Evolutionary conservation across 2,329 filamentous ascomycete genomes (phyloP), one percentile per base, ranked within the genome.

Genomic region (Epicoccum nigrum): DNA sequence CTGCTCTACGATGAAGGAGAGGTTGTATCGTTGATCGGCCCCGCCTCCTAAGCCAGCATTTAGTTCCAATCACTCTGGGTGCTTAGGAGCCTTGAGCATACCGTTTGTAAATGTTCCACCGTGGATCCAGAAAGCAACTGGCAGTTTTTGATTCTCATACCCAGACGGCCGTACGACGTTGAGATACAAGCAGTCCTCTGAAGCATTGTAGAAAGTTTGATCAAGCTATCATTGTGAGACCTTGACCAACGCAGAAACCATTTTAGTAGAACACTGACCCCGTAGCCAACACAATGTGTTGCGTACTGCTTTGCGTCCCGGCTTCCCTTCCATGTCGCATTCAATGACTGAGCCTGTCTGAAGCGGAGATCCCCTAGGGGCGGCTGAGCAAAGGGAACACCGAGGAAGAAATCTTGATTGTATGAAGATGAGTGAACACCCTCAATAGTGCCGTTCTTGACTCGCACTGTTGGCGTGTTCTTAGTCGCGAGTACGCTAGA

Each of bases 21-120:
- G 73, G 51, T 82, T 79, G 58, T 79, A 81, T 25, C 81, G 76
- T 3, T 79, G 80, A 71, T 78, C 82, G 9, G 51, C 48, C 8
- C 45, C 56, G n/a, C 54, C 56, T 9, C 65, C 63, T 39, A 19
- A 32, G 7, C 6, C 38, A 42, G 1, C 47, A 45, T 62, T 46
- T 45, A 45, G 54, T 16, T 13, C 1, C 25, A 6, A n/a, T 4
- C 16, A 28, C n/a, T n/a, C n/a, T n/a, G n/a, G n/a, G 19, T 12
- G 12, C 9, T 15, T 7, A 17, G 15, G 13, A 6, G 6, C 3
- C 7, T 1, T 11, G 2, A 19, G 3, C 30, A 6, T 35, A 32
- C 16, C 60, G 42, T 3, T 82, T 81, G 17, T 72, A 65, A 40
- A 67, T 72, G 12, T 47, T 25, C 30, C 40, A 6, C 32, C 32